Base-by-base conservation (phyloP, 139 green algal species). In the Chlamydomonas urium region DNA sequence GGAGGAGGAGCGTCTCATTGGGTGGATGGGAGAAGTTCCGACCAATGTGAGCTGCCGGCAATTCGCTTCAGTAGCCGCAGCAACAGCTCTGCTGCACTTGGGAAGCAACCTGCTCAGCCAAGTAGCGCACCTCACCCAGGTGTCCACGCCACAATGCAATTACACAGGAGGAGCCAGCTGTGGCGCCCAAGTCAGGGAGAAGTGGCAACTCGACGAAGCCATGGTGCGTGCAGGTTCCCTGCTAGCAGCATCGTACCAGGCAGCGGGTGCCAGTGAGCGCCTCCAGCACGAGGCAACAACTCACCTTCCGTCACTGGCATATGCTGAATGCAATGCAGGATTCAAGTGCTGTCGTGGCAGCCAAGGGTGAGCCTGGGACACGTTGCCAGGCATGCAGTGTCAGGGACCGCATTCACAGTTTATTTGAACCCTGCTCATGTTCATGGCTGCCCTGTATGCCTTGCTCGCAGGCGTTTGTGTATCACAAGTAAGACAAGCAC, bases 321-420 rank as follows among this genome's bases (percentile, higher is more conserved):
- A 10, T 45, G 32, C 6, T 23, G 4, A 66, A 47, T 45, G 23
- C 59, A 29, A 29, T 71, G 29, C 47, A 74, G 68, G 68, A 34
- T 74, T 8, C 68, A 74, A 50, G 68, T 74, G 35, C 5, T 74
- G 34, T 74, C 68, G 3, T 74, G 68, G 68, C n/a, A n/a, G 68
- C 68, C 68, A 50, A 8, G 42, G 42, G 42, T 50, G 42, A 24
- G 42, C 10, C 24, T 32, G 24, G 17, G 29, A 32, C 53, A 63
- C 26, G 24, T 36, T 33, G 21, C 19, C 29, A 17, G 21, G 26
- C 53, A 63, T 63, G n/a, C 26, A 63, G 45, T 56, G 21, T 17
- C 45, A 26, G 21, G 17, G 17, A 63, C n/a, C 14, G 6, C 10
- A 63, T 63, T 63, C 53, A 63, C 21, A 31, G 10, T 63, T 63